Evolutionary conservation across 805 yeast species (phyloP).

Genomic region (Hanseniaspora meyeri): DNA sequence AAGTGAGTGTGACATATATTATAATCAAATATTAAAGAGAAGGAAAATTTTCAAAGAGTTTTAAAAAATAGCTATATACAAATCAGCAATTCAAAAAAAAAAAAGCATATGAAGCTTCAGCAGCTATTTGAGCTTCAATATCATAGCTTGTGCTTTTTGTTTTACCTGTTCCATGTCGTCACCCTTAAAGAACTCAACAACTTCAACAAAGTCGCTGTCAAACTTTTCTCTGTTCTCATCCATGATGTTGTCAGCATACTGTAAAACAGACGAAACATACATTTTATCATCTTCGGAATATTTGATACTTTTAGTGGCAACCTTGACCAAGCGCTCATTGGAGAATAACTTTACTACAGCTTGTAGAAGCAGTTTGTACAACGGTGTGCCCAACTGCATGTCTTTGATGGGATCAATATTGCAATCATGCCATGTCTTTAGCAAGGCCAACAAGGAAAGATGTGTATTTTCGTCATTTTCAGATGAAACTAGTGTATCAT

Average conservation of each 20-base stretch:
- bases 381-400: constrained; percentile 90
- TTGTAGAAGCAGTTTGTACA: constrained; percentile 83
- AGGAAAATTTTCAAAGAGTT: background rate
- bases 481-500: constrained; percentile 32
- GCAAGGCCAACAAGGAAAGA: constrained; percentile 75
- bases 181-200: constrained; percentile 61
- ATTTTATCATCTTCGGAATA: constrained; percentile 86
- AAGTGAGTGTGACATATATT: background rate
- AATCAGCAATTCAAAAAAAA: too few relatives aligned
- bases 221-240: constrained; percentile 66
- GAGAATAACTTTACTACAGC: constrained; percentile 86
- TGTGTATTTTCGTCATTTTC: constrained; percentile 82
- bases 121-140: background rate
- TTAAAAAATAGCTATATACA: background rate
- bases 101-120: too few relatives aligned
- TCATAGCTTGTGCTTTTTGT: constrained; percentile 10
- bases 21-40: background rate
- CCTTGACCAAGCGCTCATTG: constrained; percentile 66
- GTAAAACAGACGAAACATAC: constrained; percentile 78
- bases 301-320: constrained; percentile 46
- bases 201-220: constrained; percentile 56
- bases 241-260: constrained; percentile 72
- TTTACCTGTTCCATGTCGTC: constrained; percentile 9
- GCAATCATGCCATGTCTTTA: constrained; percentile 80
- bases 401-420: constrained; percentile 91